Evolutionary conservation across 2,329 filamentous ascomycete genomes (phyloP).

Genomic region (Berkeleyomyces rouxiae): DNA sequence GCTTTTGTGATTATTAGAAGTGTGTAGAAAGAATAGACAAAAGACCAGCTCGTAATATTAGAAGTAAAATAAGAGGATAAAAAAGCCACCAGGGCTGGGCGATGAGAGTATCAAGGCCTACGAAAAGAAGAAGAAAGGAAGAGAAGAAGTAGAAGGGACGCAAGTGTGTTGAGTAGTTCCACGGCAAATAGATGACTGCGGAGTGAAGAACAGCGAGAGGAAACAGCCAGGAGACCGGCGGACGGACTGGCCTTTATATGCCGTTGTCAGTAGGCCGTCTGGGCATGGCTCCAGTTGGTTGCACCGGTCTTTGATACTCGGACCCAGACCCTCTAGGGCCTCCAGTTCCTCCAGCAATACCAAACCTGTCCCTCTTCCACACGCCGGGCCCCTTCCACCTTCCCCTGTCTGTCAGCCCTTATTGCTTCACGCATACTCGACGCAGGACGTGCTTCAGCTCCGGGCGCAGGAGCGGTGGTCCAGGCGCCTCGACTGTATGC

Average conservation of each 20-base stretch:
- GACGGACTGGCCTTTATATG: constrained; percentile 5
- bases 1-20: not conserved
- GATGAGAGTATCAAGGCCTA: constrained; percentile 6
- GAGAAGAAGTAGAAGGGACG: not conserved
- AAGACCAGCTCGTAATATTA: not conserved
- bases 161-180: not conserved
- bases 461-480: not conserved
- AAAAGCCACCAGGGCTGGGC: constrained; percentile 13
- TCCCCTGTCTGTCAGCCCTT: too few relatives aligned
- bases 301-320: not conserved
- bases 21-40: not conserved
- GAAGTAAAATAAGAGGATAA: constrained; percentile 5
- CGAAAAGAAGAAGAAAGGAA: constrained; percentile 2
- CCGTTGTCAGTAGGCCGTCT: not conserved
- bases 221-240: not conserved
- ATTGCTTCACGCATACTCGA: too few relatives aligned
- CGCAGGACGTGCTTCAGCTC: not conserved
- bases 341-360: too few relatives aligned
- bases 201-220: not conserved
- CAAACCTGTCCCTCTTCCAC: too few relatives aligned
- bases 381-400: too few relatives aligned
- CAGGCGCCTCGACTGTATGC: too few relatives aligned
- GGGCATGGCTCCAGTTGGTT: not conserved
- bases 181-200: constrained; percentile 6
- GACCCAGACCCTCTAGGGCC: not conserved